A percentile compares a stretch with the other conserved stretches of the same genome.
phyloP scores from a whole-genome alignment of 2,329 filamentous ascomycete genomes.

The Microsporum ferrugineum region DNA sequence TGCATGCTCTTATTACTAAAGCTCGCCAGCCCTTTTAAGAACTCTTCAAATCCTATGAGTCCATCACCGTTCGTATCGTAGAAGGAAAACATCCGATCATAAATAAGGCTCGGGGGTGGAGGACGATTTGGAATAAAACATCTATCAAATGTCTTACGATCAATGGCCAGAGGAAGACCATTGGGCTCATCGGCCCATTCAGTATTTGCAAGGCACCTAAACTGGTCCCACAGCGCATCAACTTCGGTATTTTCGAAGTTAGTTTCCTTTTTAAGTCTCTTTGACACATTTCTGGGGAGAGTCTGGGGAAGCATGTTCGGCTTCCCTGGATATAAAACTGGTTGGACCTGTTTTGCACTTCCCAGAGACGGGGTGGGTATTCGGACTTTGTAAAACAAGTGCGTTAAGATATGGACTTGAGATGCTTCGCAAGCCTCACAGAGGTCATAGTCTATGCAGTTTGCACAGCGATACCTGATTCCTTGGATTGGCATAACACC shows the following conservation, averaged over 20 bases:
- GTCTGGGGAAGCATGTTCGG: conserved; percentile 58
- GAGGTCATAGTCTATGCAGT: conserved; percentile 91
- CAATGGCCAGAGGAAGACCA: conserved; percentile 69
- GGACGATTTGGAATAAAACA: conserved; percentile 78
- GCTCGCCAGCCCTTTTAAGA: conserved; percentile 66
- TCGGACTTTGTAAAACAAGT: conserved; percentile 92
- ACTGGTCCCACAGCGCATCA: conserved; percentile 93
- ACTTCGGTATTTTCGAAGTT: conserved; percentile 76
- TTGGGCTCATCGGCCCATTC: conserved; percentile 75
- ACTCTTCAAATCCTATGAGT: conserved; percentile 85
- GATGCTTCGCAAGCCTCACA: conserved; percentile 79
- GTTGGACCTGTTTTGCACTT: conserved; percentile 62
- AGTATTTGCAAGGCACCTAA: conserved; percentile 81
- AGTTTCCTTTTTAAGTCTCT: conserved; percentile 58
- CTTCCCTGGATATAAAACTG: conserved; percentile 80
- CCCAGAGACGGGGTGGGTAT: conserved; percentile 79
- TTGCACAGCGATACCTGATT: conserved; percentile 85
- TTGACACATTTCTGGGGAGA: conserved; percentile 56
- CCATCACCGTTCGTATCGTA: conserved; percentile 87
- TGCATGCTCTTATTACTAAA: conserved; percentile 47
- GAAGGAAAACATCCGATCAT: conserved; percentile 92
- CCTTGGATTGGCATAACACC: conserved; percentile 80
- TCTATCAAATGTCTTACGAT: conserved; percentile 82
- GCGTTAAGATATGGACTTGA: conserved; percentile 69
- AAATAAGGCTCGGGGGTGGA: conserved; percentile 74